Conservation (phyloP, 2,329 filamentous ascomycete genomes). For the Chaetomiaceae sp. region DNA sequence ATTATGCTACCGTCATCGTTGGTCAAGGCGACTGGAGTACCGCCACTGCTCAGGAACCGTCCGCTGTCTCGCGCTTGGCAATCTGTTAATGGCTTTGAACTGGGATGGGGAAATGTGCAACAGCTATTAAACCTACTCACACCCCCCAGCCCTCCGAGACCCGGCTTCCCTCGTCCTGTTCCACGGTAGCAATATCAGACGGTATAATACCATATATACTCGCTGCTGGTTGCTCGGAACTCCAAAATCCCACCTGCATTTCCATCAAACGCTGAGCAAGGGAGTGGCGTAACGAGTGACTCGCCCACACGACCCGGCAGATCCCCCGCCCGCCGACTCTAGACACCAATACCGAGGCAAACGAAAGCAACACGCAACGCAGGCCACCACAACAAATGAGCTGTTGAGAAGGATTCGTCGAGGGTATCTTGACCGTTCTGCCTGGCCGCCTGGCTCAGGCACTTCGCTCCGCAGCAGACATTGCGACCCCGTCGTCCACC, state of each 20-base stretch:
- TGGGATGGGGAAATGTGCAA: conserved; percentile 39
- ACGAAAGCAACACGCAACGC: conserved; percentile 4
- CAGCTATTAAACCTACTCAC: conserved; percentile 39
- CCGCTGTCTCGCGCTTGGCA: conserved; percentile 45
- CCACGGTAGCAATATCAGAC: conserved; percentile 42
- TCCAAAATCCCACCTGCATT: conserved; percentile 12
- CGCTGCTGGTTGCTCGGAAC: conserved; percentile 24
- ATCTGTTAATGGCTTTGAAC: conserved; percentile 45
- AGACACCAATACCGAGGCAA: conserved; percentile 2
- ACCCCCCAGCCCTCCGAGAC: conserved; percentile 32
- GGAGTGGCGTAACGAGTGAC: conserved; percentile 1
- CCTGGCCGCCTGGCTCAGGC: conserved; percentile 15
- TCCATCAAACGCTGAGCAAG: conserved; percentile 2
- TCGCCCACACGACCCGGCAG: conserved; percentile 1
- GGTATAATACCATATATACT: conserved; percentile 44
- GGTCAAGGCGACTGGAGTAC: conserved; percentile 42
- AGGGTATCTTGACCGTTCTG: conserved; percentile 17
- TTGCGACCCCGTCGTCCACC: conserved; percentile 14
- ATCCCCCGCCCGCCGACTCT: conserved; percentile 7
- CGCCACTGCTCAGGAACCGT: conserved; percentile 43
- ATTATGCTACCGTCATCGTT: conserved; percentile 53
- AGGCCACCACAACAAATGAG: conserved; percentile 20
- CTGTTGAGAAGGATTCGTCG: conserved; percentile 18
- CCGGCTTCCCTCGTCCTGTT: conserved; percentile 28
- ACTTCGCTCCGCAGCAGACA: conserved; percentile 9